A percentile compares a stretch with the other conserved stretches of the same genome.
Evolutionary conservation across 345 rosid genomes (phyloP).

Genomic region (Durio zibethinus): DNA sequence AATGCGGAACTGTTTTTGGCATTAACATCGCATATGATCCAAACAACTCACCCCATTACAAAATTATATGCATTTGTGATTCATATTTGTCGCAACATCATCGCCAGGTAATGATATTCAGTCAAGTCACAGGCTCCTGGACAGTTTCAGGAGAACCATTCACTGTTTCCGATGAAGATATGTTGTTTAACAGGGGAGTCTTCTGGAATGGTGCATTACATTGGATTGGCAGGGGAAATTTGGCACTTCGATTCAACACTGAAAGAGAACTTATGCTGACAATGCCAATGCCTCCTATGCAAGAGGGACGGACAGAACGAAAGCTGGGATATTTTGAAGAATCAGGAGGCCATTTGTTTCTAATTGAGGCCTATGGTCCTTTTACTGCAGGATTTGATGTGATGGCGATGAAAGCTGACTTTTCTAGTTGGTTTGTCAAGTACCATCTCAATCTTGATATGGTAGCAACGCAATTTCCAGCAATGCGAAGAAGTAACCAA

Average conservation of each 20-base stretch:
- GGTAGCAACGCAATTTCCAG: background rate
- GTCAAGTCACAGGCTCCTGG: constrained; percentile 24
- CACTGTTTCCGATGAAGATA: background rate
- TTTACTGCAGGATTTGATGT: constrained; percentile 11
- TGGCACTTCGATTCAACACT: constrained; percentile 15
- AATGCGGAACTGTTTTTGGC: constrained; percentile 14
- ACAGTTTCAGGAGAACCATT: background rate
- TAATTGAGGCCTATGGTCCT: constrained; percentile 23
- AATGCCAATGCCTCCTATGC: constrained; percentile 28
- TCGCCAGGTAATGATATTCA: constrained; percentile 12
- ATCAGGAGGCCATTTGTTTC: constrained; percentile 29
- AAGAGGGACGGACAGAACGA: constrained; percentile 13
- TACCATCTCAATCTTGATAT: constrained; percentile 23
- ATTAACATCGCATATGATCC: constrained; percentile 29
- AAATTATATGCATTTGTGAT: constrained; percentile 24
- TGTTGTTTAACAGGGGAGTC: constrained; percentile 20
- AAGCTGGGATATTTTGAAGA: constrained; percentile 29
- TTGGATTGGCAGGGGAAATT: constrained; percentile 23
- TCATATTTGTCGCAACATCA: background rate
- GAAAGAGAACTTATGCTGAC: constrained; percentile 7
- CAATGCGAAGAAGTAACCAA: background rate
- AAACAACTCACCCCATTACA: constrained; percentile 1
- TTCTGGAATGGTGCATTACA: constrained; percentile 28
- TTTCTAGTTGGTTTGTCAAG: constrained; percentile 29
- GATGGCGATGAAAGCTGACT: constrained; percentile 26